These are phyloP conservation scores for Fusarium scirpi DNA, from an alignment of 2,329 filamentous ascomycete genomes.

Conservation along the genomic window DNA sequence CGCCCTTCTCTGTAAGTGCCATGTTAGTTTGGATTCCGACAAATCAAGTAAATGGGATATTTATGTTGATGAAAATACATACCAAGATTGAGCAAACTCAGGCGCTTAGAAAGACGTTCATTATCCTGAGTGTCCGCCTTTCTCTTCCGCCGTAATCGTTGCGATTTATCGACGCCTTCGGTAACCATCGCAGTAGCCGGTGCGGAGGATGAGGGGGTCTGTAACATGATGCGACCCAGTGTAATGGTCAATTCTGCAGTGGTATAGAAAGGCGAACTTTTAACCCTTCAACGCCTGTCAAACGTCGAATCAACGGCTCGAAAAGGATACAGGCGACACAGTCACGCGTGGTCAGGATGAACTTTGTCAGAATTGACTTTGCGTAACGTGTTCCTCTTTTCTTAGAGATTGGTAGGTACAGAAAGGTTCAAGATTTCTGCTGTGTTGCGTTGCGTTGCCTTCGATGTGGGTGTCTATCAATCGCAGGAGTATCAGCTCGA, in stretches of 20 bases:
- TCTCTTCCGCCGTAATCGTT: constrained; percentile 61
- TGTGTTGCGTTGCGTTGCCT: constrained; percentile 12
- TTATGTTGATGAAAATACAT: constrained; percentile 47
- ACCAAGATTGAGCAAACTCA: constrained; percentile 87
- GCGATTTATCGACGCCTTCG: constrained; percentile 38
- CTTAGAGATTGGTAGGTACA: constrained; percentile 5
- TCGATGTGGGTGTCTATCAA: constrained; percentile 43
- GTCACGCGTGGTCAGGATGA: constrained; percentile 35
- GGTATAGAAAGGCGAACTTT: constrained; percentile 34
- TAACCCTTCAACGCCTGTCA: constrained; percentile 34
- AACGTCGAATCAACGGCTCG: constrained; percentile 28
- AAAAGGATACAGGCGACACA: constrained; percentile 26
- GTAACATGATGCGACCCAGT: constrained; percentile 49
- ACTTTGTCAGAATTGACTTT: constrained; percentile 13
- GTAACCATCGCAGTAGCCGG: constrained; percentile 34
- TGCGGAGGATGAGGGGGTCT: constrained; percentile 46
- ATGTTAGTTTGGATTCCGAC: background rate
- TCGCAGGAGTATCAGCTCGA: constrained; percentile 24
- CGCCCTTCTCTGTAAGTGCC: constrained; percentile 66
- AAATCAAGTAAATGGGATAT: constrained; percentile 1
- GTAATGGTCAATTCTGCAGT: constrained; percentile 16
- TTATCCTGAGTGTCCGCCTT: constrained; percentile 71
- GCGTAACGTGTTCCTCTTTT: constrained; percentile 13
- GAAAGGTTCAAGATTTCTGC: background rate
- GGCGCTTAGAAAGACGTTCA: constrained; percentile 84